Percentiles rank a stretch among this genome's conserved stretches.
Evolutionary conservation across 306 rosid genomes (phyloP).

Genomic region (Quercus rubra): DNA sequence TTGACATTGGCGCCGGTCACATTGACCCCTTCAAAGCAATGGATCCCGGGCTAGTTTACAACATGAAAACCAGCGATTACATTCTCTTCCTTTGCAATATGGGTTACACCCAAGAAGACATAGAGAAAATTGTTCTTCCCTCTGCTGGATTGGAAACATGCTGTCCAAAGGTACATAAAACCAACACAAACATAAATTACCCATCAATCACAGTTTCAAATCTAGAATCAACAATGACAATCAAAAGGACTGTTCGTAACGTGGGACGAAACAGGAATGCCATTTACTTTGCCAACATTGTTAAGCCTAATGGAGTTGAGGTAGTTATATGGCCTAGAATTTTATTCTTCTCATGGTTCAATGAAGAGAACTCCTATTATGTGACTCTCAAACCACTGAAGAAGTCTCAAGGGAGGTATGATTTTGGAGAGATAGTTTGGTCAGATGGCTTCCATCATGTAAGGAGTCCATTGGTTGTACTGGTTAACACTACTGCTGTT

Average conservation of each 20-base stretch:
- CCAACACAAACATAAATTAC: conserved; percentile 33
- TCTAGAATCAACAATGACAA: conserved; percentile 31
- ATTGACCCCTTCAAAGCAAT: conserved; percentile 42
- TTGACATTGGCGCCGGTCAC: conserved; percentile 52
- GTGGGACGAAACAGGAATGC: conserved; percentile 28
- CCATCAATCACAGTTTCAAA: conserved; percentile 43
- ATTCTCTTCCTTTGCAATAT: conserved; percentile 42
- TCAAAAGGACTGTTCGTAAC: conserved; percentile 42
- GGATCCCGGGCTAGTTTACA: conserved; percentile 49
- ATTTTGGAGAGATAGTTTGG: conserved; percentile 53
- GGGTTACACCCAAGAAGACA: conserved; percentile 38
- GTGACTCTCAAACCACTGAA: conserved; percentile 28
- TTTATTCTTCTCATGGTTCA: conserved; percentile 39
- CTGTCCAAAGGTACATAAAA: conserved; percentile 8
- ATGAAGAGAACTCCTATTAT: conserved; percentile 20
- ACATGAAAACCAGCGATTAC: conserved; percentile 39
- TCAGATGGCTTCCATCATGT: conserved; percentile 41
- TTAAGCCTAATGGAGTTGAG: conserved; percentile 33
- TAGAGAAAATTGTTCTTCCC: conserved; percentile 19
- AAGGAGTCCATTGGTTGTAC: conserved; percentile 33
- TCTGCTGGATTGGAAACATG: conserved; percentile 8
- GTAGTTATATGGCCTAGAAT: conserved; percentile 43
- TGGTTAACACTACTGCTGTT: conserved; percentile 13
- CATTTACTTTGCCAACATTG: conserved; percentile 28
- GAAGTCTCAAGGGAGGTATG: conserved; percentile 35